A percentile compares a stretch with the other conserved stretches of the same genome.
These are phyloP conservation scores for Leccinum variicolor DNA, from an alignment of 768 basidiomycete genomes.

Conservation along the genomic window DNA sequence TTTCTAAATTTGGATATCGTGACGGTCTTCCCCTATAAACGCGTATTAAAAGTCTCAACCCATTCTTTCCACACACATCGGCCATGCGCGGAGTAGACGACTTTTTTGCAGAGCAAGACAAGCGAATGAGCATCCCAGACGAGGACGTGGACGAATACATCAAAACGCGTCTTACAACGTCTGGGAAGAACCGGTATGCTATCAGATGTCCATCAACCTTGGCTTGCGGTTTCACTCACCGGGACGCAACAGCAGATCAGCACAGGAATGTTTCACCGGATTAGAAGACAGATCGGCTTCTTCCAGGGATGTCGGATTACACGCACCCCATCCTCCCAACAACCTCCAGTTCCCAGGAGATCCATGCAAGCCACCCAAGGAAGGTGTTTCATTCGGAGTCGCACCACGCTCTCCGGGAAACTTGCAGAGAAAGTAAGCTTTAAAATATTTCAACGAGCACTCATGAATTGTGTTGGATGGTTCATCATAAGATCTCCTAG, in stretches of 20 bases:
- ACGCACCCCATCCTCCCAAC: not conserved
- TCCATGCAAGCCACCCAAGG: not conserved
- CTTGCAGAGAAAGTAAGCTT: slow-evolving; percentile 10
- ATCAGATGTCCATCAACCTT: not conserved
- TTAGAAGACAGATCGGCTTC: not conserved
- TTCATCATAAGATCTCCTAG: slow-evolving; percentile 2
- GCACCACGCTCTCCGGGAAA: not conserved
- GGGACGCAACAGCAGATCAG: slow-evolving; percentile 2
- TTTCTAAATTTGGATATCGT: not conserved
- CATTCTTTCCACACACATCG: not conserved
- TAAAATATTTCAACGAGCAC: not conserved
- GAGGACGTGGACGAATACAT: slow-evolving; percentile 51
- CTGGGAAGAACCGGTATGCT: slow-evolving; percentile 17
- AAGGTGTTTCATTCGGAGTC: not conserved
- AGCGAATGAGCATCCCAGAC: slow-evolving; percentile 49
- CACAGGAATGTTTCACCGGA: not conserved
- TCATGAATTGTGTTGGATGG: not conserved
- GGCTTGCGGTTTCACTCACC: slow-evolving; percentile 5
- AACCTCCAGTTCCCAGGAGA: not conserved
- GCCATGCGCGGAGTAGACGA: slow-evolving; percentile 37
- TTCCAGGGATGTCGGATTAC: not conserved
- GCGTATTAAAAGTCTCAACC: not conserved
- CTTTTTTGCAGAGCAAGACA: slow-evolving; percentile 56
- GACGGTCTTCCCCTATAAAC: slow-evolving; percentile 8
- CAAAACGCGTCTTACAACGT: slow-evolving; percentile 24